Conservation (phyloP, 2,329 filamentous ascomycete genomes). For the Diaporthe caulivora region DNA sequence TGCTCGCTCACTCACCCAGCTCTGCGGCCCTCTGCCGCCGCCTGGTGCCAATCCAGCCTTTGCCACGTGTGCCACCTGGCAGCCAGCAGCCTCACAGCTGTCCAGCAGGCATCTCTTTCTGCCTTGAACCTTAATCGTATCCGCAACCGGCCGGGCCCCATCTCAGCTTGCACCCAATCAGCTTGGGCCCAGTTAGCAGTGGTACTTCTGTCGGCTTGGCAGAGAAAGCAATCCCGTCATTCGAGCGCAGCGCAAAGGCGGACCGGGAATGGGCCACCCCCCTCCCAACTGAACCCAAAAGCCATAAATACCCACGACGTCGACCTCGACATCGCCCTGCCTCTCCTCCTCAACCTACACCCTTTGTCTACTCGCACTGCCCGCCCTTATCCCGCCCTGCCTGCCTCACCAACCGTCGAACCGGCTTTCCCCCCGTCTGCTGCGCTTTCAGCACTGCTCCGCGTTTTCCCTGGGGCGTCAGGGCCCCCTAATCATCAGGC, state of each 20-base stretch:
- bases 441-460: background rate
- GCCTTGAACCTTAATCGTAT: slow-evolving; percentile 2
- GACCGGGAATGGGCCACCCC: slow-evolving; percentile 17
- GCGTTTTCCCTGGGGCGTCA: slow-evolving; percentile 15
- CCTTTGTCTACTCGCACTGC: slow-evolving; percentile 33
- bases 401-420: background rate
- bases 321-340: slow-evolving; percentile 22
- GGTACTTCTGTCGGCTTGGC: slow-evolving; percentile 28
- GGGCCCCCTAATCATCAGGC: slow-evolving; percentile 28
- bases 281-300: slow-evolving; percentile 18
- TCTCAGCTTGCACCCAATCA: slow-evolving; percentile 26
- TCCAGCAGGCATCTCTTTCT: background rate
- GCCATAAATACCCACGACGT: slow-evolving; percentile 39
- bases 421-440: background rate
- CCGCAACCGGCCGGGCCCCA: slow-evolving; percentile 24
- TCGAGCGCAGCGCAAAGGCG: slow-evolving; percentile 27
- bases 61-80: slow-evolving; percentile 7
- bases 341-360: slow-evolving; percentile 14
- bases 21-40: background rate
- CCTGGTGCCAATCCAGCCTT: background rate
- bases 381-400: background rate
- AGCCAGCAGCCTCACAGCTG: background rate
- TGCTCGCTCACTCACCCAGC: too few relatives aligned
- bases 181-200: slow-evolving; percentile 17
- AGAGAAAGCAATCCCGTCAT: slow-evolving; percentile 30